Evolutionary conservation across 257 asterid species (phyloP), one percentile per base, ranked within the genome.

Genomic region (Gentiana dahurica): DNA sequence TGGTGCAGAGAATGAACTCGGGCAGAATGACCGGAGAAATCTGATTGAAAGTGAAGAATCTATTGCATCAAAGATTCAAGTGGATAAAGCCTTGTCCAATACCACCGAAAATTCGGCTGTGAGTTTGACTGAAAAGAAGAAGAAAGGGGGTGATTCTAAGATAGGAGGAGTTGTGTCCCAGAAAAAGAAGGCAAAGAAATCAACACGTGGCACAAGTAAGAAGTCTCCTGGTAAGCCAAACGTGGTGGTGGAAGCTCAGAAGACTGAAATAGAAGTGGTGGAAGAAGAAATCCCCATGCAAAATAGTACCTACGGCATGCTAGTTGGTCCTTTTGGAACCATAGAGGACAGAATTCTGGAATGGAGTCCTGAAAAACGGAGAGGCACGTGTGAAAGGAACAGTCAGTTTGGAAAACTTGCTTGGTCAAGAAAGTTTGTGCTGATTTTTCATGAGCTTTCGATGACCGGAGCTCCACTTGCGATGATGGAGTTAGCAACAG

Each of bases 391-490:
- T 64, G 95, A 92, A 58, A 75, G 97, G 75, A 88, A 79, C 66
- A 89, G 94, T 47, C 94, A 91, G n/a, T 88, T 92, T 70, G 95
- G 97, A 4, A 95, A 94, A 34, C 83, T 92, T 36, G 99, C 88
- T 66, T 92, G 99, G 99, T 92, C 99, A 10, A 81, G 99, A 64
- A 92, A 85, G 60, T 88, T 92, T 65, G 95, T 92, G 44, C 70
- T 92, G 68, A 80, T 92, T 50, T 84, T 92, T 70, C 99, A 92
- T 68, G 99, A 92, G 81, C 71, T 92, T 58, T 83, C 97, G 12
- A 83, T 88, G 95, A 92, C 99, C 57, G 99, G 99, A 47, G 95
- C 99, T 60, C 99, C 99, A 35, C 94, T 92, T 53, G 99, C 95
- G 34, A 92, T 92, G 99, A 64, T 92, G 90, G 99, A 92, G 69